phyloP scores from a whole-genome alignment of 306 rosid genomes.

The Trifolium repens region DNA sequence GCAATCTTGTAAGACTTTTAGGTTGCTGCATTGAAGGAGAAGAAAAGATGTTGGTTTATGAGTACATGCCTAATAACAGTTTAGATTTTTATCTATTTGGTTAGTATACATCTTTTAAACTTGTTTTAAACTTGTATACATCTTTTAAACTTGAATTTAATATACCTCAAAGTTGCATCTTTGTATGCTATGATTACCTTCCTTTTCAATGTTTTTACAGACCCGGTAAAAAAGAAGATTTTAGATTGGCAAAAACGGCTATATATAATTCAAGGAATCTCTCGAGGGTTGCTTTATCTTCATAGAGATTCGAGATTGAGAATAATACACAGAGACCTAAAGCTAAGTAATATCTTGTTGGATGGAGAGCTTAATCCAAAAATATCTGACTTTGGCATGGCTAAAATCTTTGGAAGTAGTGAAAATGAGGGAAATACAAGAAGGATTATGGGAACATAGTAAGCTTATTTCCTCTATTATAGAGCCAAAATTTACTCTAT shows the following conservation, averaged over 20 bases:
- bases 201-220: background rate
- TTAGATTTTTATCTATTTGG: constrained; percentile 43
- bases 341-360: constrained; percentile 38
- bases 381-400: constrained; percentile 40
- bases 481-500: background rate
- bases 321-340: constrained; percentile 44
- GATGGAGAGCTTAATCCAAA: constrained; percentile 40
- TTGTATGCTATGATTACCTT: background rate
- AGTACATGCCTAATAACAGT: constrained; percentile 50
- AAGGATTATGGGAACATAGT: constrained; percentile 43
- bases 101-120: constrained; percentile 1
- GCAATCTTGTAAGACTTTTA: constrained; percentile 47
- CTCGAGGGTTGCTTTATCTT: constrained; percentile 39
- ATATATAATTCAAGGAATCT: constrained; percentile 39
- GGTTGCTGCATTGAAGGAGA: constrained; percentile 44
- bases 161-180: background rate
- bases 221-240: background rate
- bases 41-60: constrained; percentile 49
- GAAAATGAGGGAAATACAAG: constrained; percentile 36
- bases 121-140: constrained; percentile 7
- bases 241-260: constrained; percentile 34
- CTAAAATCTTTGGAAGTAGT: background rate
- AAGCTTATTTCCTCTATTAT: background rate
- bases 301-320: constrained; percentile 43
- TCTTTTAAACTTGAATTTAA: background rate